phyloP scores from a whole-genome alignment of 148 eudicot species.

The Chenopodium suecicum region DNA sequence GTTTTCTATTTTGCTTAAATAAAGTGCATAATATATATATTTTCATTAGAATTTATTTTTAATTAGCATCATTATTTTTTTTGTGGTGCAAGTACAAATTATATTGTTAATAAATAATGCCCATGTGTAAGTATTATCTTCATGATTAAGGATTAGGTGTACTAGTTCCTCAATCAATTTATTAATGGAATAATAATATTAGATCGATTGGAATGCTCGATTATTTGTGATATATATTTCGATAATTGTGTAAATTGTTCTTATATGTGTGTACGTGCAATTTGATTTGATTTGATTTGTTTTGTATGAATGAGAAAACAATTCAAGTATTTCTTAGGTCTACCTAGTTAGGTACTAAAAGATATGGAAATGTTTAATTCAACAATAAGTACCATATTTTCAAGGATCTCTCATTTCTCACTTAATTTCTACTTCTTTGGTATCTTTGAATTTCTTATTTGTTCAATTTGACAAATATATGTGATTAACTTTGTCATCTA shows the following conservation, averaged over 20 bases:
- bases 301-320: no score
- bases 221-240: not conserved
- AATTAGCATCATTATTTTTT: not conserved
- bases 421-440: no score
- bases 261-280: not conserved
- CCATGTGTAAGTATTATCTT: slow-evolving; percentile 20
- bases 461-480: not conserved
- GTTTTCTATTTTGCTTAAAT: not conserved
- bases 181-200: not conserved
- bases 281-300: no score
- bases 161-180: slow-evolving; percentile 18
- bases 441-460: not conserved
- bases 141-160: slow-evolving; percentile 23
- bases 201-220: not conserved
- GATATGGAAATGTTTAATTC: not conserved
- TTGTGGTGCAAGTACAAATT: not conserved
- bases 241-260: not conserved
- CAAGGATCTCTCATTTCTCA: no score
- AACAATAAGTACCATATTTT: no score
- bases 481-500: not conserved
- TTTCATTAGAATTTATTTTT: not conserved
- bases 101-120: not conserved
- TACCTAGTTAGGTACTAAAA: not conserved
- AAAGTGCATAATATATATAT: not conserved
- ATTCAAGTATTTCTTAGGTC: not conserved